These are phyloP conservation scores for Helicostylum pulchrum DNA, from an alignment of 192 early-diverging fungal species.

Conservation along the genomic window DNA sequence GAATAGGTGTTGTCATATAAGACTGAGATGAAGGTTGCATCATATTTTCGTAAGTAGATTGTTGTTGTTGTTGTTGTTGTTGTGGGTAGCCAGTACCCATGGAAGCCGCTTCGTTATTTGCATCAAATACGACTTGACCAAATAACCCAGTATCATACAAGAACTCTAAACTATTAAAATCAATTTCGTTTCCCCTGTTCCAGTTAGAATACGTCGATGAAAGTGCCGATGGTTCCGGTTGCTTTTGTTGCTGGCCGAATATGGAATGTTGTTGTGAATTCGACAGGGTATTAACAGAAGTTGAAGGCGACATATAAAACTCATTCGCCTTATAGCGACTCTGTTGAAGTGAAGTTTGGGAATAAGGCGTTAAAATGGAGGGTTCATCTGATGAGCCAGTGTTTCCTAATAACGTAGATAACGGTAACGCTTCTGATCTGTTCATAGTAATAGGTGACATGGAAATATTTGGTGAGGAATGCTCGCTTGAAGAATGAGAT, in stretches of 20 bases:
- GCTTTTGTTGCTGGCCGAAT: not conserved
- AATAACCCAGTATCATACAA: constrained; percentile 26
- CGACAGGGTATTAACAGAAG: not conserved
- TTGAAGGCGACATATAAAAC: constrained; percentile 4
- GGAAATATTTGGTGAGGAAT: constrained; percentile 2
- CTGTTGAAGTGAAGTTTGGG: not conserved
- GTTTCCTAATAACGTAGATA: not conserved
- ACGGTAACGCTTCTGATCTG: not conserved
- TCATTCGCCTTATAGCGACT: not conserved
- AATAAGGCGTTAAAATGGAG: not conserved
- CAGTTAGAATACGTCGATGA: not conserved
- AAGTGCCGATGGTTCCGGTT: not conserved
- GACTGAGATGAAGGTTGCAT: too few relatives aligned
- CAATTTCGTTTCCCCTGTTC: constrained; percentile 5
- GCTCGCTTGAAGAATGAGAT: not conserved
- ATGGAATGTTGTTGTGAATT: not conserved
- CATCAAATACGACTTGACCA: constrained; percentile 34
- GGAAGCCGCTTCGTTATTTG: not conserved
- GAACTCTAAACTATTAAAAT: constrained; percentile 33
- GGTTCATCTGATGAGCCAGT: not conserved
- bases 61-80: too few relatives aligned
- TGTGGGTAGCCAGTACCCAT: too few relatives aligned
- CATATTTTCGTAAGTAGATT: too few relatives aligned
- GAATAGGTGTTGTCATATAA: too few relatives aligned
- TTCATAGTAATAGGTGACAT: not conserved